These are phyloP conservation scores for Dionaea muscipula DNA, from an alignment of 179 eudicot species.

Conservation along the genomic window DNA sequence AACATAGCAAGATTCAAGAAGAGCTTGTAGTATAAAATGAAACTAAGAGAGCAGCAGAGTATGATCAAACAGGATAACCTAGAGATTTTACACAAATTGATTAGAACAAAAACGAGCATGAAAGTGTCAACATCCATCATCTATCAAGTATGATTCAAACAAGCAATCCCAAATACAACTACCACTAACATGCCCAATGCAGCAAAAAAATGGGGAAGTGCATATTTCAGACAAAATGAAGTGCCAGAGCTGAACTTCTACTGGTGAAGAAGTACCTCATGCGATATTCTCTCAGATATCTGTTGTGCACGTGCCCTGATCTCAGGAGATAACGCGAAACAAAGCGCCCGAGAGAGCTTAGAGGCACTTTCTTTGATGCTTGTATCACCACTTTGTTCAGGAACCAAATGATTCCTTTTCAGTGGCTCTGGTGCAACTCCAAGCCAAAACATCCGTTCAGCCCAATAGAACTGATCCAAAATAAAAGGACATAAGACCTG, in stretches of 20 bases:
- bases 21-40: too few relatives aligned
- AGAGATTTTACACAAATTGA: too few relatives aligned
- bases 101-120: too few relatives aligned
- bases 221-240: too few relatives aligned
- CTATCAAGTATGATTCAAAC: too few relatives aligned
- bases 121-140: too few relatives aligned
- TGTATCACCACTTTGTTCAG: constrained; percentile 34
- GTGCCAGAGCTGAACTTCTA: too few relatives aligned
- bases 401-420: constrained; percentile 45
- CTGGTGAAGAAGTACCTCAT: constrained; percentile 29
- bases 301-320: constrained; percentile 47
- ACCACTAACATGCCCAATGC: not conserved
- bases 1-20: too few relatives aligned
- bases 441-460: constrained; percentile 93
- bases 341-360: constrained; percentile 38
- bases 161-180: not conserved
- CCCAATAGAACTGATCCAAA: constrained; percentile 96
- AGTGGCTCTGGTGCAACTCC: constrained; percentile 86
- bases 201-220: too few relatives aligned
- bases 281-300: constrained; percentile 45
- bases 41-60: too few relatives aligned
- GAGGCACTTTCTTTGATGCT: constrained; percentile 44
- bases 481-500: constrained; percentile 78
- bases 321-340: constrained; percentile 37
- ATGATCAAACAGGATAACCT: too few relatives aligned